Base-by-base conservation (phyloP, 2,329 filamentous ascomycete species). In the Cytospora piceae region DNA sequence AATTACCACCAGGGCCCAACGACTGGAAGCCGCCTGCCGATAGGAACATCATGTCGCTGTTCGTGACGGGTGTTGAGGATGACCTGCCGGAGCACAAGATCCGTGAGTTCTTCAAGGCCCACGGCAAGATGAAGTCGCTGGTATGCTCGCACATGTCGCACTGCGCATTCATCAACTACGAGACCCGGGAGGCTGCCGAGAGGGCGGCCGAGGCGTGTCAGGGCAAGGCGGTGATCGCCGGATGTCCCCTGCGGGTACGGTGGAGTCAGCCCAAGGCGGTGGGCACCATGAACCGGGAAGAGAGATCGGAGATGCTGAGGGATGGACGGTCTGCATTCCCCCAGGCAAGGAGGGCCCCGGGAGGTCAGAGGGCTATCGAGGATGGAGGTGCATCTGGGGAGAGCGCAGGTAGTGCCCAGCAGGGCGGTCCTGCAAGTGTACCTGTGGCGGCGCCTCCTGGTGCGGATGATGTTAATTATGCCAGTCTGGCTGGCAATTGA, bases 81-180 rank as follows among this genome's bases (percentile, higher is more conserved):
- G 95, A 99, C 73, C 83, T 99, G 8, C 94, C 94, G 2, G 95
- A 99, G 77, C 89, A 94, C 78, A 93, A 94, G 73, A 83, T 99
- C 31, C 91, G 95, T 57, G 90, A 93, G 2, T 95, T 96, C 77
- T 99, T 99, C 81, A 88, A 92, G 67, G 86, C 87, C 22, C 93
- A 94, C 72, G 95, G 95, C 69, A 92, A 94, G 74, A 89, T 99
- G 67, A 92, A 95, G 72, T 97, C 93, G 31, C 81, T 99, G 20
- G 90, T 99, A 46, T 98, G 95, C 78, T 97, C 94, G 8, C 95
- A 99, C 79, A 93, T 96, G 81, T 94, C 94, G 20, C 95, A 98
- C 74, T 98, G 94, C 76, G 95, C 95, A 1, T 99, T 98, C 74
- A 83, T 99, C 79, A 99, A 99, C 79, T 99, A 93, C 76, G 88